A percentile compares a stretch with the other conserved stretches of the same genome.
Conservation (phyloP, 2,329 filamentous ascomycete species). For the Claviceps monticola region DNA sequence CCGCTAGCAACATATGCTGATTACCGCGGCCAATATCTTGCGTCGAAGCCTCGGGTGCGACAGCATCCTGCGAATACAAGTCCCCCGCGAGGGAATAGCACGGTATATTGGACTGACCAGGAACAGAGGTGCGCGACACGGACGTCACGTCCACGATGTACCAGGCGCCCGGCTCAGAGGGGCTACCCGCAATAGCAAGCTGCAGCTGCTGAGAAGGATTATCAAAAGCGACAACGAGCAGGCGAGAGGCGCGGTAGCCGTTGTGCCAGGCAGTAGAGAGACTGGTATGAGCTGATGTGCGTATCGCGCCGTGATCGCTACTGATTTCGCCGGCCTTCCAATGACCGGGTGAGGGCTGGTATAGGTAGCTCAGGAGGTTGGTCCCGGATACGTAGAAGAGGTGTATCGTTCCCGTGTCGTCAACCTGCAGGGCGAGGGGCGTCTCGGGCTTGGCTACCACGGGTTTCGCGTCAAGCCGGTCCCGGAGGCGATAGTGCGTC, state of each 20-base stretch:
- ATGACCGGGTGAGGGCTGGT: slow-evolving; percentile 4
- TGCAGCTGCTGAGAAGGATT: slow-evolving; percentile 7
- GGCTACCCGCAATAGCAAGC: slow-evolving; percentile 9
- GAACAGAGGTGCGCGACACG: slow-evolving; percentile 1
- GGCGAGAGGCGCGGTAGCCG: slow-evolving; percentile 2
- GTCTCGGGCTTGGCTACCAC: slow-evolving; percentile 9
- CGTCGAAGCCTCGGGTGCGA: too few species aligned
- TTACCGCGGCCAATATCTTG: background rate
- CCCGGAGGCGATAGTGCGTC: slow-evolving; percentile 5
- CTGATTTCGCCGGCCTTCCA: slow-evolving; percentile 8
- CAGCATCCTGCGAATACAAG: slow-evolving; percentile 3
- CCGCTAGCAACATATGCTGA: slow-evolving; percentile 7
- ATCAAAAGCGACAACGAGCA: slow-evolving; percentile 10
- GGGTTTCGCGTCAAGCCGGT: slow-evolving; percentile 4
- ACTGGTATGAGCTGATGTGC: slow-evolving; percentile 5
- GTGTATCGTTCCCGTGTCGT: slow-evolving; percentile 9
- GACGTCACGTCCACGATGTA: slow-evolving; percentile 6
- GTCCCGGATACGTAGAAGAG: slow-evolving; percentile 12
- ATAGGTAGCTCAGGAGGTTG: slow-evolving; percentile 7
- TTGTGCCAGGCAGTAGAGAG: slow-evolving; percentile 11
- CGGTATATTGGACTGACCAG: slow-evolving; percentile 7
- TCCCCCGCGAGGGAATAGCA: slow-evolving; percentile 11
- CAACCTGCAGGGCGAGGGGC: slow-evolving; percentile 8
- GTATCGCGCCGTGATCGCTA: background rate
- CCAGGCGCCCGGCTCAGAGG: slow-evolving; percentile 6